Percentiles rank a stretch among this genome's conserved stretches.
Conservation (phyloP, 148 eudicot species). For the Rhododendron kiyosumense region DNA sequence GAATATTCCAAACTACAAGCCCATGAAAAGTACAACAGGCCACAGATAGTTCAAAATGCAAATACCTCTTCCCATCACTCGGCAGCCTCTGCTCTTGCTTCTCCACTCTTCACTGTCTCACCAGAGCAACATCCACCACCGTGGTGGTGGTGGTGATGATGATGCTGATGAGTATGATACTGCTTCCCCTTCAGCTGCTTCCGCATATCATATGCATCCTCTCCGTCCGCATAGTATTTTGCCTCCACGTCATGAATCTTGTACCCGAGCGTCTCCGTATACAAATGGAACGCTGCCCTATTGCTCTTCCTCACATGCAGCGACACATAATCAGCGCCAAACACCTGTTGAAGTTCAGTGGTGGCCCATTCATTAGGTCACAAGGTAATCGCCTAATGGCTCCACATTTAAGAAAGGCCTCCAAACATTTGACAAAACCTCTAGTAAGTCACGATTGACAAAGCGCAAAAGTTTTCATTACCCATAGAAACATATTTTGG, state of each 20-base stretch:
- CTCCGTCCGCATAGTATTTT: slow-evolving; percentile 89
- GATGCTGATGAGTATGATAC: slow-evolving; percentile 5
- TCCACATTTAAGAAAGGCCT: background rate
- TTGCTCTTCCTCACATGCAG: slow-evolving; percentile 92
- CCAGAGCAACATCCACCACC: slow-evolving; percentile 48
- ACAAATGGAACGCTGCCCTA: slow-evolving; percentile 74
- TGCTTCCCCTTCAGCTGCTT: slow-evolving; percentile 51
- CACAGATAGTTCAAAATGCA: background rate
- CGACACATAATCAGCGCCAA: slow-evolving; percentile 66
- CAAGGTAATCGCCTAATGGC: background rate
- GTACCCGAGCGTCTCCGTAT: slow-evolving; percentile 74
- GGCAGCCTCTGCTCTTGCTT: background rate
- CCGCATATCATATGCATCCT: slow-evolving; percentile 87
- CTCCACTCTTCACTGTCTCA: slow-evolving; percentile 4
- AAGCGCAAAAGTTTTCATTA: background rate
- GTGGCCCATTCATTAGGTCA: background rate
- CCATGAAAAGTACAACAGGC: background rate
- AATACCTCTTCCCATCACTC: slow-evolving; percentile 17
- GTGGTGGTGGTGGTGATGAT: slow-evolving; percentile 41
- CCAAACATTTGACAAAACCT: background rate
- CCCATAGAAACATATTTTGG: background rate
- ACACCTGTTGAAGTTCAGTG: slow-evolving; percentile 34
- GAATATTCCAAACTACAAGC: background rate
- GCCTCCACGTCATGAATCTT: slow-evolving; percentile 88
- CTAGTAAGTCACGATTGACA: background rate